phyloP scores from a whole-genome alignment of 2,329 filamentous ascomycete species.

The Parafenestella ontariensis region DNA sequence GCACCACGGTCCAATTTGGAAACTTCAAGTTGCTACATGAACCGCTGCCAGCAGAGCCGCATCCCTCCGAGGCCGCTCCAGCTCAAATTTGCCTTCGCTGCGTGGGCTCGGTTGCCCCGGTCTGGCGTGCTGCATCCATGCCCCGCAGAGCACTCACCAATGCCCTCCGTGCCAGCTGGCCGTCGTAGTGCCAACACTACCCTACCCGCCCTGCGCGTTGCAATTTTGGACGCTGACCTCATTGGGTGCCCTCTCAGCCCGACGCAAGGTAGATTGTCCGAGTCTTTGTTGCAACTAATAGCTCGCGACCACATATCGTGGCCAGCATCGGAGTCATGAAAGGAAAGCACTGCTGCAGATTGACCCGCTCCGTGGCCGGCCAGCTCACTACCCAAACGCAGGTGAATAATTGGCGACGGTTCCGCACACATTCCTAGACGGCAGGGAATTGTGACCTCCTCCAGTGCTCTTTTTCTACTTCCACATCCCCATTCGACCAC shows the following conservation, averaged over 20 bases:
- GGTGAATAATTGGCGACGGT: conserved; percentile 46
- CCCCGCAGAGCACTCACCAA: conserved; percentile 40
- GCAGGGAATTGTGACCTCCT: conserved; percentile 46
- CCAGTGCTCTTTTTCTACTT: conserved; percentile 34
- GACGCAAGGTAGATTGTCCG: conserved; percentile 48
- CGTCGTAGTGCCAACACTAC: conserved; percentile 43
- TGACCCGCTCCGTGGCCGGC: conserved; percentile 45
- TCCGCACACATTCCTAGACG: conserved; percentile 37
- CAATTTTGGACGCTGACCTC: conserved; percentile 40
- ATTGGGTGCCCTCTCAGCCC: conserved; percentile 39
- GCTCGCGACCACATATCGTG: conserved; percentile 46
- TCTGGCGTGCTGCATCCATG: conserved; percentile 33
- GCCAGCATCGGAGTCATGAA: conserved; percentile 38
- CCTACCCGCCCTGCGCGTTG: conserved; percentile 38
- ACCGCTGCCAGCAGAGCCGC: conserved; percentile 31
- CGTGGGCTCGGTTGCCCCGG: conserved; percentile 29
- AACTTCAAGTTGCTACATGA: conserved; percentile 5
- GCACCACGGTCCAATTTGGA: conserved; percentile 12
- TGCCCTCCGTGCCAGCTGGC: conserved; percentile 42
- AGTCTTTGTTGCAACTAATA: conserved; percentile 46
- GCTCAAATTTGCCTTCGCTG: conserved; percentile 26
- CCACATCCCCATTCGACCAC: conserved; percentile 39
- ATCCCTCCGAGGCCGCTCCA: conserved; percentile 24
- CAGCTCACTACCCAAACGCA: conserved; percentile 46
- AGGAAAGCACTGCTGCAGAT: conserved; percentile 41